These are phyloP conservation scores for Auxenochlorella protothecoides DNA, from an alignment of 139 green algal species.

Conservation along the genomic window DNA sequence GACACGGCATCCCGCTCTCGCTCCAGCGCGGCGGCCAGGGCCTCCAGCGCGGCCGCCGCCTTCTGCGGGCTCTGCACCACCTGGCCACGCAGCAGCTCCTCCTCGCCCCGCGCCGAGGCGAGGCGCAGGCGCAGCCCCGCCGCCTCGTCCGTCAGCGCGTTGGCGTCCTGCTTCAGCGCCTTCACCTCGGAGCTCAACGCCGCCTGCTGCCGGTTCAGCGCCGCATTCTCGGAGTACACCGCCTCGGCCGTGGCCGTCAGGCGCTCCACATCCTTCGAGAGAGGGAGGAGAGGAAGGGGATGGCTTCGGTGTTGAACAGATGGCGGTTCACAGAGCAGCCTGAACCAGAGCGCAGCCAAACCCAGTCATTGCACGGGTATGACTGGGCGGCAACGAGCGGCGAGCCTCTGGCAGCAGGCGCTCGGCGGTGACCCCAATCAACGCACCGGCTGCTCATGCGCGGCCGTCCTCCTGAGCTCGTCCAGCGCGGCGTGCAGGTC, in stretches of 20 bases:
- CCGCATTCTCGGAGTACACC: constrained; percentile 41
- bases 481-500: too few species aligned
- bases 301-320: too few species aligned
- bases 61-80: constrained; percentile 62
- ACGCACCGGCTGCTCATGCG: too few species aligned
- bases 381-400: too few species aligned
- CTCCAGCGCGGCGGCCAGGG: constrained; percentile 31
- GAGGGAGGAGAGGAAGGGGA: too few species aligned
- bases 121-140: constrained; percentile 53
- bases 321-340: too few species aligned
- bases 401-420: too few species aligned
- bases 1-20: constrained; percentile 22
- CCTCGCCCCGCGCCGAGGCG: constrained; percentile 33
- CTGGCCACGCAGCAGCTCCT: constrained; percentile 50
- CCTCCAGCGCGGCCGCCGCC: constrained; percentile 26
- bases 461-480: too few species aligned
- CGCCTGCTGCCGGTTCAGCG: constrained; percentile 62
- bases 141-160: constrained; percentile 42
- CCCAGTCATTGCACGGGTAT: too few species aligned
- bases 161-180: constrained; percentile 41
- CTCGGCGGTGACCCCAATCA: too few species aligned
- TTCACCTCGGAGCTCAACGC: constrained; percentile 48
- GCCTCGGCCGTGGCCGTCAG: constrained; percentile 45
- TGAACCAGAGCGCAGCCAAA: too few species aligned
- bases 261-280: constrained; percentile 27